Evolutionary conservation across 2,329 filamentous ascomycete species (phyloP), one percentile per base, ranked within the genome.

Genomic region (Colletotrichum shisoi): DNA sequence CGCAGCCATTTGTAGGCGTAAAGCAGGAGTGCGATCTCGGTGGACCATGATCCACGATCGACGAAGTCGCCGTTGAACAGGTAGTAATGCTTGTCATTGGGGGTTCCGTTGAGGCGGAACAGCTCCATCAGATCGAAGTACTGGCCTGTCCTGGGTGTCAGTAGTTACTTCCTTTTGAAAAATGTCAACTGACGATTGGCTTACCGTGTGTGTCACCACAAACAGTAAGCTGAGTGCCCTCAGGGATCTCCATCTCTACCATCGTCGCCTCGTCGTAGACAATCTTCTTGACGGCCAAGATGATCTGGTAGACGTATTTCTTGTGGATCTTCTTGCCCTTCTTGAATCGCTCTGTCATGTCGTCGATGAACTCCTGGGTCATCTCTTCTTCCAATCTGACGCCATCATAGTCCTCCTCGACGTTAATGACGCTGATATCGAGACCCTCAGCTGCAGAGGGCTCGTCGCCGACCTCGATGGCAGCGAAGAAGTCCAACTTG

Each of bases 1-100:
- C 91, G 89, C 73, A 98, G 80, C 94, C 93, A 97, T 83, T 99
- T 99, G 85, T 97, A 96, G 51, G 94, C 91, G 78, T 97, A 99
- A 21, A 99, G 84, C 12, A 97, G 84, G 53, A 99, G 84, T 12
- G 93, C 94, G 72, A 99, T 96, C 78, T 99, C 95, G n/a, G 90
- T 93, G 7, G 94, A 98, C 95, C 95, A 99, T 44, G 93, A 97
- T 34, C 95, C 95, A 76, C 95, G 88, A 77, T 99, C 95, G 61
- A 99, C 95, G 76, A 99, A 99, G 80, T 99, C 95, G 71, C 95
- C 95, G 78, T 99, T 99, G 85, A 99, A 99, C 13, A 99, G 85
- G 77, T 98, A 99, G 78, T 89, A 91, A 77, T 98, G 93, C 76
- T 91, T 92, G 69, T 94, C 92, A 17, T 86, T 87, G 0, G 95